Evolutionary conservation across 2,329 filamentous ascomycete species (phyloP), one percentile per base, ranked within the genome.

Genomic region (Hymenoscyphus fructigenus): DNA sequence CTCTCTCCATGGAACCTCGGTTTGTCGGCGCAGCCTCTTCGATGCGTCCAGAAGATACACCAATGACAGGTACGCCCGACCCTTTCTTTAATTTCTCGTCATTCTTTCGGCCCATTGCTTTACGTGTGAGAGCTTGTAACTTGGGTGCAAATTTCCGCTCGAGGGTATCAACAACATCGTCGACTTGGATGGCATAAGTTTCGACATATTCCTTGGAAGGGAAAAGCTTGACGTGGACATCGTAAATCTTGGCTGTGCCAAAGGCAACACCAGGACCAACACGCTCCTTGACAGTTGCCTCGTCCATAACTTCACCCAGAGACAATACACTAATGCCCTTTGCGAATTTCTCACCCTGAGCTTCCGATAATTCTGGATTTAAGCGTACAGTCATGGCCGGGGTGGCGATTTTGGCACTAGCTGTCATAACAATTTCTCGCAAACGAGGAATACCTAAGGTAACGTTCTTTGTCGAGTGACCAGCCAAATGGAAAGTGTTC

Each of bases 401-500:
- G 0, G 95, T 99, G 47, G 92, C 91, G 68, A 98, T 97, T 57
- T 90, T 86, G 60, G 88, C 86, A 75, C 91, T 95, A 29, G 95
- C 95, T 59, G 95, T 98, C 95, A 99, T 99, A 70, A 99, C 86
- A 73, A 99, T 97, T 84, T 99, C 95, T 80, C 95, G 86, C 23
- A 99, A 85, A 80, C 95, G 92, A 65, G 95, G 95, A 75, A 99
- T 98, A 91, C 95, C 95, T 23, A 97, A 86, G 0, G 95, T 99
- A 75, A 99, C 96, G 85, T 99, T 99, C 84, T 97, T 98, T 34
- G 95, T 90, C 23, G 95, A 93, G 82, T 98, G 94, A 75, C 95
- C 95, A 78, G 95, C 95, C 86, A 99, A 91, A 85, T 99, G 95
- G 86, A 99, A 99, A 32, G 96, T 99, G 80, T 99, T 99, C 63